These are phyloP conservation scores for Pigoraptor vietnamica DNA, from an alignment of 78 protist species.

Conservation along the genomic window DNA sequence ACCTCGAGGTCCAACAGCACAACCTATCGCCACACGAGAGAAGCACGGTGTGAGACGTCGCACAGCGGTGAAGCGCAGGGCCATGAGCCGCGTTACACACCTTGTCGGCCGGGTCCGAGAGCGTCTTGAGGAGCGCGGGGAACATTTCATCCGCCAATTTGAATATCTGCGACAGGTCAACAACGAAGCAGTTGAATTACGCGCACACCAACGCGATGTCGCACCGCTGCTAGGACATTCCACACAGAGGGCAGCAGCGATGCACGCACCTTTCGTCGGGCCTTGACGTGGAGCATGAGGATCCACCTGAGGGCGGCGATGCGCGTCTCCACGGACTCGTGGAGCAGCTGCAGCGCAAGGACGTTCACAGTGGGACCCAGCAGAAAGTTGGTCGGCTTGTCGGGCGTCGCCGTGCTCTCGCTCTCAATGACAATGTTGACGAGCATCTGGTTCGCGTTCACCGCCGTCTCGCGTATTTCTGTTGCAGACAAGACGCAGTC, in stretches of 20 bases:
- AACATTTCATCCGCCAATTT: not conserved
- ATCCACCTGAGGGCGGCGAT: constrained; percentile 61
- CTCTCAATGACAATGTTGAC: not conserved
- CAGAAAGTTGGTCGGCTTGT: not conserved
- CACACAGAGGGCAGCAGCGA: not conserved
- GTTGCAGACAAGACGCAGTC: too few species aligned
- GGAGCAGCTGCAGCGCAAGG: not conserved
- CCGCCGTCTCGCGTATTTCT: not conserved
- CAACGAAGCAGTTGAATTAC: too few species aligned
- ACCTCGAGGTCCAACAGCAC: constrained; percentile 50
- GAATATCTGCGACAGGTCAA: not conserved
- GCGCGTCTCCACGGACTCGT: constrained; percentile 39
- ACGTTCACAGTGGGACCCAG: not conserved
- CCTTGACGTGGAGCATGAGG: constrained; percentile 46
- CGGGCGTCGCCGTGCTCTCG: not conserved
- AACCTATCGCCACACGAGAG: constrained; percentile 30
- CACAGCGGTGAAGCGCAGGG: not conserved
- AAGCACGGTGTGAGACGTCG: not conserved
- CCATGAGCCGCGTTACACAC: not conserved
- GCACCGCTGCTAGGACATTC: too few species aligned
- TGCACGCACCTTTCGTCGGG: constrained; percentile 17
- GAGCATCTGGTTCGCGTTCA: not conserved
- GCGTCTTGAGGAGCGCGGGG: constrained; percentile 6
- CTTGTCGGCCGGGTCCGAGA: not conserved
- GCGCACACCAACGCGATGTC: too few species aligned